Base-by-base conservation (phyloP, 306 rosid species). In the Abrus precatorius region DNA sequence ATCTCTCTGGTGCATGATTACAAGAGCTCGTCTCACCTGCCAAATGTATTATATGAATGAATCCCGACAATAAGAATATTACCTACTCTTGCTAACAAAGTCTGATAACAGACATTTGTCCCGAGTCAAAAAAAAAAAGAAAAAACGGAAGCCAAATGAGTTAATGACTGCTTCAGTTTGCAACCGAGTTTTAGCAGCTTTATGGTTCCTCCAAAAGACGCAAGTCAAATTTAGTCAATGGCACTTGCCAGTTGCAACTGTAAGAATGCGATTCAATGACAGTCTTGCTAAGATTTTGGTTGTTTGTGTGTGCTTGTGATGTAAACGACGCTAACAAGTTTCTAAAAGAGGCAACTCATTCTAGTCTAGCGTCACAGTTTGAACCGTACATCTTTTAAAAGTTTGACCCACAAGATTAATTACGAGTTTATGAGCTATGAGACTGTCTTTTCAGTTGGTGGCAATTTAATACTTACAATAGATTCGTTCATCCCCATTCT, bases 401-500 rank as follows among this genome's bases (percentile, higher is more conserved):
- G 65, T 80, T 75, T 44, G 82, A 75, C 44, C 4, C 36, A 65
- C 20, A 27, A 53, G 29, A 34, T 61, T 60, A 79, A 64, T 75
- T 32, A 65, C 14, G 27, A 75, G 76, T 9, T 63, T 78, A 30
- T 14, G 76, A 47, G 49, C 27, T 40, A 44, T 4, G 60, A 20
- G 14, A 29, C 52, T 68, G 29, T 41, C 48, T 36, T 54, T 49
- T 72, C 72, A 79, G 55, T 59, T 49, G 27, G 80, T 50, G 47
- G 56, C 13, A 50, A 85, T 88, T 84, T 81, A 88, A 9, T 72
- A 90, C 99, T 89, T 85, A 95, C 99, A 80, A 85, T 93, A 47
- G 99, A 95, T 61, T 95, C 99, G 67, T 93, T 95, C 94, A 93
- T 82, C 66, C 99, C 99, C 93, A 95, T 90, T 86, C 98, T 91